Conservation (phyloP, 768 basidiomycete genomes). For the Collybia sp. region DNA sequence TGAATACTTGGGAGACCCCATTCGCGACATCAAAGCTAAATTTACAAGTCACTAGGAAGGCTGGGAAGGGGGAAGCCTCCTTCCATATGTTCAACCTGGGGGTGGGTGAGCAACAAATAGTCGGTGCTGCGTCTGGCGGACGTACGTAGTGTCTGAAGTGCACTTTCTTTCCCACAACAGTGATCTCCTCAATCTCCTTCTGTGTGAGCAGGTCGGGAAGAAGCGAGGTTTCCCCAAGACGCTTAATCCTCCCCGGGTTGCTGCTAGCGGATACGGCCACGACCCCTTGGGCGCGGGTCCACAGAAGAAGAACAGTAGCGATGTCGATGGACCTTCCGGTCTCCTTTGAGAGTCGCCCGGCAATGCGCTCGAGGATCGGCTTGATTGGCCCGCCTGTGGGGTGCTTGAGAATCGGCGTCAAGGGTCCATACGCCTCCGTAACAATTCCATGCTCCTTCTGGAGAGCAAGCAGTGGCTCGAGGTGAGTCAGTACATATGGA, state of each 20-base stretch:
- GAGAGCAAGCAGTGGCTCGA: conserved; percentile 4
- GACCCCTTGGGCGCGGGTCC: conserved; percentile 26
- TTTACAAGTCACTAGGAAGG: conserved; percentile 17
- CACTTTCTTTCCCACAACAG: conserved; percentile 24
- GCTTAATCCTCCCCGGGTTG: conserved; percentile 22
- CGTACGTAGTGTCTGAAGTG: conserved; percentile 30
- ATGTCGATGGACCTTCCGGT: conserved; percentile 17
- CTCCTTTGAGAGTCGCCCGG: conserved; percentile 17
- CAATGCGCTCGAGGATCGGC: conserved; percentile 15
- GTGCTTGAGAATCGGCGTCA: conserved; percentile 10
- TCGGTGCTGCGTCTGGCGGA: neutral
- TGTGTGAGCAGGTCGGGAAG: conserved; percentile 23
- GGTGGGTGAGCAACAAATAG: neutral
- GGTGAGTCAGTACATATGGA: conserved; percentile 5
- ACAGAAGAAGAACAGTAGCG: conserved; percentile 23
- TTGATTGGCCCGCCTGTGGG: conserved; percentile 8
- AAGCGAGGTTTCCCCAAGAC: conserved; percentile 19
- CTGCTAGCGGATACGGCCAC: conserved; percentile 27
- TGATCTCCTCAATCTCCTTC: conserved; percentile 29
- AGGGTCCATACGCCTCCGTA: neutral
- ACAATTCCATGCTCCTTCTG: conserved; percentile 13
- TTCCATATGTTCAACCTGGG: conserved; percentile 29
- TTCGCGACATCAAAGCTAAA: too few species aligned
- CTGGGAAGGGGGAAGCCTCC: conserved; percentile 26
- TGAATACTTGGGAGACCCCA: too few species aligned